phyloP scores from a whole-genome alignment of 345 rosid genomes.

The Jatropha curcas region DNA sequence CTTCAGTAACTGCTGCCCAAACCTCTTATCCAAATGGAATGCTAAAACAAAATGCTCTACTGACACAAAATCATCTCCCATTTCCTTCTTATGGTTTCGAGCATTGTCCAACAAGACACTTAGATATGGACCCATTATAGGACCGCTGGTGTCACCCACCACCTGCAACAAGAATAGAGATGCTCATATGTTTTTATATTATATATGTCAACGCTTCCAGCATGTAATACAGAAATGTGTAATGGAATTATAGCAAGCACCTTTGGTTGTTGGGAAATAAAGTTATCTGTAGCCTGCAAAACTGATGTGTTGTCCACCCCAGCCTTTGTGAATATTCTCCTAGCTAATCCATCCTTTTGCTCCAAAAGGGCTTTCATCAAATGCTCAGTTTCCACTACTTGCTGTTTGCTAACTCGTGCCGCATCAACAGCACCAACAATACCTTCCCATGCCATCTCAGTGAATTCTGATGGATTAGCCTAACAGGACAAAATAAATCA shows the following conservation, averaged over 20 bases:
- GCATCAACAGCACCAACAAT: conserved; percentile 67
- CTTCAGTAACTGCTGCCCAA: conserved; percentile 67
- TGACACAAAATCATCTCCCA: conserved; percentile 77
- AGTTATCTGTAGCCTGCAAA: conserved; percentile 63
- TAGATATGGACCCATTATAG: conserved; percentile 59
- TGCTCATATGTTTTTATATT: too few species aligned
- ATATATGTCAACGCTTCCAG: too few species aligned
- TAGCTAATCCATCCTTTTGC: conserved; percentile 84
- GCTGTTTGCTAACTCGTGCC: conserved; percentile 61
- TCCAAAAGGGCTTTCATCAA: conserved; percentile 91
- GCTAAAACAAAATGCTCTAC: conserved; percentile 78
- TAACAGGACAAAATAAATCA: conserved; percentile 10
- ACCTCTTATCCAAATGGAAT: conserved; percentile 66
- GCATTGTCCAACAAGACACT: conserved; percentile 57
- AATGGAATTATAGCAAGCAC: conserved; percentile 17
- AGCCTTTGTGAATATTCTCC: conserved; percentile 75
- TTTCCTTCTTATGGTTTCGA: conserved; percentile 61
- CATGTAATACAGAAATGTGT: background rate
- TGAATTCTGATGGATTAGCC: conserved; percentile 62
- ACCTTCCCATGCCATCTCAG: conserved; percentile 96
- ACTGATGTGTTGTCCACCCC: conserved; percentile 69
- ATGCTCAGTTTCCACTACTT: conserved; percentile 81
- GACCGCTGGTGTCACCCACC: conserved; percentile 64
- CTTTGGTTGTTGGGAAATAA: conserved; percentile 76
- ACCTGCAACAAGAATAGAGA: conserved; percentile 43